Percentiles rank a stretch among this genome's conserved stretches.
phyloP scores from a whole-genome alignment of 108 stramenopile genomes.

The Skeletonema potamos region DNA sequence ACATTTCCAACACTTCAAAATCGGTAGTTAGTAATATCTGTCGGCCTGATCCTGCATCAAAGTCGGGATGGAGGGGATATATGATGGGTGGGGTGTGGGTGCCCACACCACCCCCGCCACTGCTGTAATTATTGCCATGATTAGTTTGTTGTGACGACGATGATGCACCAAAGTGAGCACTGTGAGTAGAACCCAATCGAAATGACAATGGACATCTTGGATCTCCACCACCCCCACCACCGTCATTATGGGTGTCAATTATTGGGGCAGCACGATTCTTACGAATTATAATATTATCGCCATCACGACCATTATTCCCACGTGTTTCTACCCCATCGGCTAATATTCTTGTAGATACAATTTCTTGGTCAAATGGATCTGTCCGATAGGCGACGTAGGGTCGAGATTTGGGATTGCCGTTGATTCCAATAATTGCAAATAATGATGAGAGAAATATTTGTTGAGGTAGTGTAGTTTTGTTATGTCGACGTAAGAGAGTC shows the following conservation, averaged over 20 bases:
- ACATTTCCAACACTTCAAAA: constrained; percentile 79
- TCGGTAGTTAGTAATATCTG: constrained; percentile 74
- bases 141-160: not conserved
- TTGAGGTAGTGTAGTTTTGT: not conserved
- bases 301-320: not conserved
- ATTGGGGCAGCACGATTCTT: constrained; percentile 2
- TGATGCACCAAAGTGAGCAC: constrained; percentile 33
- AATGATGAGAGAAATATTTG: not conserved
- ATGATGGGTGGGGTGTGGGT: constrained; percentile 62
- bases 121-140: not conserved
- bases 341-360: constrained; percentile 19
- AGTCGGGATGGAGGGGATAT: constrained; percentile 71
- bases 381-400: constrained; percentile 86
- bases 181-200: constrained; percentile 59
- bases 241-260: not conserved
- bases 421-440: not conserved
- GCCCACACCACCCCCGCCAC: not conserved
- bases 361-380: constrained; percentile 65
- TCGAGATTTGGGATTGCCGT: constrained; percentile 62
- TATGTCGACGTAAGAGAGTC: not conserved
- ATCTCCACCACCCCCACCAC: constrained; percentile 17
- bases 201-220: constrained; percentile 70
- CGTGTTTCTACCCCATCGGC: constrained; percentile 34
- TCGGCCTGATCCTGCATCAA: constrained; percentile 65
- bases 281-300: not conserved